Base-by-base conservation (phyloP, 441 rosid genomes). In the Gossypium davidsonii region DNA sequence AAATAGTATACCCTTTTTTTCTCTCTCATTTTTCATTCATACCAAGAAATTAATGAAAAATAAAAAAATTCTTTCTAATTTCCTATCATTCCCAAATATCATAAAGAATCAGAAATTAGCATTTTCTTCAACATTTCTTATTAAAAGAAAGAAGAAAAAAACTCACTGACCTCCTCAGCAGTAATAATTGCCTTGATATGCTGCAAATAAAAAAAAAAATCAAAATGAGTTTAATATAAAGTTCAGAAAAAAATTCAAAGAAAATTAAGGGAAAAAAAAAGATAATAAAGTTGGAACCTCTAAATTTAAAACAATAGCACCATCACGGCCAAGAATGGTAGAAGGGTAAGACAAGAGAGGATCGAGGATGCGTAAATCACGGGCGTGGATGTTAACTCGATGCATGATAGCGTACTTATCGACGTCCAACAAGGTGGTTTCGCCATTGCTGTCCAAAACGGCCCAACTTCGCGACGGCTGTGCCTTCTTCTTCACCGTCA, bases 171-270 rank as follows among this genome's bases (percentile, higher is more conserved):
- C 98, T 92, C 97, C 6, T 92, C 96, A 57, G 98, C 77, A 71
- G 99, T 92, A 55, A 95, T 95, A 44, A 95, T 95, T 10, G 98
- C 99, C 83, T 95, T 93, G 73, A 95, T 91, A 74, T 95, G 97
- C 99, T 93, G 89, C 87, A 74, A 77, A 21, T 42, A 2, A 20
- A 59, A 18, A 28, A 59, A 77, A 63, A 73, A 64, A 37, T 34
- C 61, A 34, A 34, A 31, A 1, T 31, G 34, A 61, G n/a, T 2
- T 3, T 15, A 2, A 63, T 55, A 62, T 1, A 15, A 2, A 17
- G 56, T 12, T 31, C 1, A 0, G 60, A 21, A 49, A 4, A 28
- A 46, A 2, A 25, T 31, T 1, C 9, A 6, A 31, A 1, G 4
- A 6, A 2, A 12, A 17, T 71, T 15, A 0, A 66, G 12, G 5